A percentile compares a stretch with the other conserved stretches of the same genome.
Evolutionary conservation across 2,329 filamentous ascomycete species (phyloP).

Genomic region (Chaetomium strumarium): DNA sequence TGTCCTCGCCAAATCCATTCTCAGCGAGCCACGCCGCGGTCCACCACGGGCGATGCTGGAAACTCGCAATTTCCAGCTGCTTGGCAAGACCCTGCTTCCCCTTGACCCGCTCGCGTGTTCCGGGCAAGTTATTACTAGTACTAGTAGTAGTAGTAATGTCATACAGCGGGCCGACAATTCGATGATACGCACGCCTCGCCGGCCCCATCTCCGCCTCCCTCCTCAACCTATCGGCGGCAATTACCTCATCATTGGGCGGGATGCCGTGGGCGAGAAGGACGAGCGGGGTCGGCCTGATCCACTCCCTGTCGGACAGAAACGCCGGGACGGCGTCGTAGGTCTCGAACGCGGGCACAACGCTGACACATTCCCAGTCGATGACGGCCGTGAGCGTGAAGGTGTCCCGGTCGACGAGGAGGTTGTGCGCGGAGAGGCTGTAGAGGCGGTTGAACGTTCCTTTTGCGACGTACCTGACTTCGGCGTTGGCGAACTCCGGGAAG

Average conservation of each 20-base stretch:
- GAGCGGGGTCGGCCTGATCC: constrained; percentile 9
- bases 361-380: constrained; percentile 15
- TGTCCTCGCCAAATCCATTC: not conserved
- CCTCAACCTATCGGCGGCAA: constrained; percentile 3
- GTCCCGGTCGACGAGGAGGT: constrained; percentile 12
- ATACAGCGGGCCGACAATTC: constrained; percentile 5
- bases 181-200: not conserved
- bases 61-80: constrained; percentile 11
- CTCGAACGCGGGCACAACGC: constrained; percentile 14
- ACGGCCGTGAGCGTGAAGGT: constrained; percentile 13
- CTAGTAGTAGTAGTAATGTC: too few relatives aligned
- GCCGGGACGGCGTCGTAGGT: constrained; percentile 5
- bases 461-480: constrained; percentile 11
- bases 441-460: constrained; percentile 17
- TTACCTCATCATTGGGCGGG: constrained; percentile 8
- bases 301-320: constrained; percentile 14
- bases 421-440: constrained; percentile 16
- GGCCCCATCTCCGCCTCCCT: constrained; percentile 5
- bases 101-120: not conserved
- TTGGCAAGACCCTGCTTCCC: constrained; percentile 7
- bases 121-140: too few relatives aligned
- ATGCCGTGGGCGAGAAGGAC: constrained; percentile 6
- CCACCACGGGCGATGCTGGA: constrained; percentile 15
- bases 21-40: constrained; percentile 10
- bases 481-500: constrained; percentile 8